Evolutionary conservation across 495 filamentous ascomycete species (phyloP).

Genomic region (Chlorociboria aeruginascens): DNA sequence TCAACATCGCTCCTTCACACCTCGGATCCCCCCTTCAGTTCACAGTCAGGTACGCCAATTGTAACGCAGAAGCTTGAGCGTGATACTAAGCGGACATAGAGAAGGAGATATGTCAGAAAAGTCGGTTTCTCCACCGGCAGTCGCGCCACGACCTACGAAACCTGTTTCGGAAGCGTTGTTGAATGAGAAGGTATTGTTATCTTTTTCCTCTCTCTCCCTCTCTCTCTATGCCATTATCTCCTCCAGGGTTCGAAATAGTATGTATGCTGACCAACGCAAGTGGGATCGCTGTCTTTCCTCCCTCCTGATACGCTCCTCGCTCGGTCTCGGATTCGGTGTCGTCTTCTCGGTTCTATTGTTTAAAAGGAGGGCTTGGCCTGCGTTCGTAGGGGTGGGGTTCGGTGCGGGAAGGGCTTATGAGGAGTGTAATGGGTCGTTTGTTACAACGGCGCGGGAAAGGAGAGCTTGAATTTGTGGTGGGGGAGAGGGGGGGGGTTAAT

Average conservation of each 20-base stretch:
- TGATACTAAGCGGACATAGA: background rate
- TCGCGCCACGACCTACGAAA: constrained; percentile 41
- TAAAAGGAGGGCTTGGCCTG: constrained; percentile 94
- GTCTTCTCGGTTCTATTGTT: constrained; percentile 97
- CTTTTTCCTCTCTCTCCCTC: background rate
- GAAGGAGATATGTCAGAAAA: constrained; percentile 15
- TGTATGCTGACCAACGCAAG: constrained; percentile 30
- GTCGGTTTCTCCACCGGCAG: constrained; percentile 31
- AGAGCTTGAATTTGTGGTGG: constrained; percentile 6
- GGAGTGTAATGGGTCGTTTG: constrained; percentile 64
- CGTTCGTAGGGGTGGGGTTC: constrained; percentile 83
- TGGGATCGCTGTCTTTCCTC: constrained; percentile 98
- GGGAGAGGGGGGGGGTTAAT: background rate
- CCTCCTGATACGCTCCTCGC: constrained; percentile 83
- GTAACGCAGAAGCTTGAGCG: background rate
- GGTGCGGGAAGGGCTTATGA: constrained; percentile 94
- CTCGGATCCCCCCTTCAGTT: background rate
- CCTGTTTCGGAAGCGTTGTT: constrained; percentile 88
- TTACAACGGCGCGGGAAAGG: constrained; percentile 13
- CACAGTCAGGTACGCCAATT: constrained; percentile 14
- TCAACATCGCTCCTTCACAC: background rate
- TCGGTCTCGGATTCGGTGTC: constrained; percentile 91
- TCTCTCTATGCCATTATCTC: background rate
- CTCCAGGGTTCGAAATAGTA: background rate
- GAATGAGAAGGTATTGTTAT: constrained; percentile 74